Conservation (phyloP, 2,329 filamentous ascomycete genomes). For the Orbilia ellipsospora region DNA sequence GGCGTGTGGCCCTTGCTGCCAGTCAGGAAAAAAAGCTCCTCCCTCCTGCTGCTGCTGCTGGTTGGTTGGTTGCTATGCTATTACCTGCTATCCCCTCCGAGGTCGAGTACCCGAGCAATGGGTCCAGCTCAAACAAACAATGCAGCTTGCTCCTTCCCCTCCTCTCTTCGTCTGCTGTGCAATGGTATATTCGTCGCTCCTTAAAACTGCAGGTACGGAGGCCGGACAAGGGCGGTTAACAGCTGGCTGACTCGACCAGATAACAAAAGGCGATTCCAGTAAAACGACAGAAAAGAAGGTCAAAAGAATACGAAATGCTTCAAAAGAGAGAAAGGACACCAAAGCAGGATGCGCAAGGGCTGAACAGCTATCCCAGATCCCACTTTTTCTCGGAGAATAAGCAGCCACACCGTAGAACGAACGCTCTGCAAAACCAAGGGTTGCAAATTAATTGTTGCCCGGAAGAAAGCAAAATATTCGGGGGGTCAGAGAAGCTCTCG, state of each 20-base stretch:
- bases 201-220: constrained; percentile 41
- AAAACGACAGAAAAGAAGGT: constrained; percentile 10
- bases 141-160: constrained; percentile 48
- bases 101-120: constrained; percentile 39
- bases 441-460: constrained; percentile 9
- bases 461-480: constrained; percentile 1
- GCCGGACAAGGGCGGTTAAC: not conserved
- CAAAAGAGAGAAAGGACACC: constrained; percentile 42
- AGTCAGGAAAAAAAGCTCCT: not conserved
- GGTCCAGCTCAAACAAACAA: constrained; percentile 43
- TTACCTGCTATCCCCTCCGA: too few species aligned
- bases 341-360: constrained; percentile 52
- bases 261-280: not conserved
- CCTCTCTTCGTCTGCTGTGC: constrained; percentile 22
- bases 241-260: not conserved
- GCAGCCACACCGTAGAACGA: constrained; percentile 40
- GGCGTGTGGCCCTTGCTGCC: not conserved
- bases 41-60: not conserved
- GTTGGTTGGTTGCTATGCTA: constrained; percentile 41
- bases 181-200: too few species aligned
- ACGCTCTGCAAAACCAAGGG: constrained; percentile 6
- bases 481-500: not conserved
- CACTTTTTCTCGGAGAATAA: constrained; percentile 52
- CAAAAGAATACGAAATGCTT: not conserved
- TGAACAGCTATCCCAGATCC: constrained; percentile 50